phyloP scores from a whole-genome alignment of 148 eudicot genomes.

The Cornus florida region DNA sequence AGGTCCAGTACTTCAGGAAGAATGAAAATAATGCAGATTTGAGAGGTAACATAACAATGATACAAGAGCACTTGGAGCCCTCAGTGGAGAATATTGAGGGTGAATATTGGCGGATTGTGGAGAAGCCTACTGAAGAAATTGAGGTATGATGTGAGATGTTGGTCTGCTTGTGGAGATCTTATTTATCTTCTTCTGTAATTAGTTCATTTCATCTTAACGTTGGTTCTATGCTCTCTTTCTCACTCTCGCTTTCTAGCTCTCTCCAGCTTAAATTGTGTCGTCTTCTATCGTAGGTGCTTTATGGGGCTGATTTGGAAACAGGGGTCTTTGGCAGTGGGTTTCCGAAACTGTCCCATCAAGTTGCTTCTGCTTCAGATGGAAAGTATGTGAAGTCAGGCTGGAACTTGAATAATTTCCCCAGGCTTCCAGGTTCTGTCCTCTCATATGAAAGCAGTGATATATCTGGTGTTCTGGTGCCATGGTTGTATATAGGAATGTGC shows the following conservation, averaged over 20 bases:
- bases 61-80: slow-evolving; percentile 54
- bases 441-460: slow-evolving; percentile 87
- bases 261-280: not conserved
- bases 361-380: slow-evolving; percentile 45
- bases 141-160: slow-evolving; percentile 55
- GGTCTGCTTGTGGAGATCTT: not conserved
- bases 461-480: slow-evolving; percentile 97
- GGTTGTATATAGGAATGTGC: slow-evolving; percentile 99
- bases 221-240: not conserved
- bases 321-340: slow-evolving; percentile 97
- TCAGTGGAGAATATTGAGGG: slow-evolving; percentile 86
- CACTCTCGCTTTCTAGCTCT: not conserved
- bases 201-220: too few relatives aligned
- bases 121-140: slow-evolving; percentile 93
- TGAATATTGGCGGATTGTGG: slow-evolving; percentile 97
- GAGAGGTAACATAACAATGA: slow-evolving; percentile 22
- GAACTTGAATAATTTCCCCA: slow-evolving; percentile 97
- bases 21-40: slow-evolving; percentile 28
- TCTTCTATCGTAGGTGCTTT: slow-evolving; percentile 64
- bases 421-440: slow-evolving; percentile 92
- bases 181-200: not conserved
- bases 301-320: slow-evolving; percentile 97
- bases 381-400: slow-evolving; percentile 81
- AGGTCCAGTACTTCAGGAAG: slow-evolving; percentile 66
- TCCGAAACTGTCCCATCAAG: slow-evolving; percentile 53